These are phyloP conservation scores for Metschnikowia gruessii DNA, from an alignment of 805 yeast genomes.

Conservation along the genomic window DNA sequence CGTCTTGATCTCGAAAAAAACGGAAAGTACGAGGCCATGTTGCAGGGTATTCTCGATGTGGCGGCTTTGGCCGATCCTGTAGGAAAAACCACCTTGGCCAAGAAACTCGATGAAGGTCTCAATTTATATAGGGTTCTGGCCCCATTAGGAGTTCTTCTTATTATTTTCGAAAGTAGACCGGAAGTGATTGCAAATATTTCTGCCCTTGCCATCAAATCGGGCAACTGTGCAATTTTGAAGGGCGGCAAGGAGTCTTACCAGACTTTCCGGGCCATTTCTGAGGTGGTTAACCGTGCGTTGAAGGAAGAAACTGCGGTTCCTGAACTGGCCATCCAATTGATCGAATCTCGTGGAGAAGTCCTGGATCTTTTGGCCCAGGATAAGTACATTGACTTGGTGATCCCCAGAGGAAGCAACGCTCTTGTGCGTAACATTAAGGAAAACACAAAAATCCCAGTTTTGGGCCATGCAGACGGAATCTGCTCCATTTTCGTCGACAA, in stretches of 20 bases:
- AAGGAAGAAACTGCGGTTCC: slow-evolving; percentile 68
- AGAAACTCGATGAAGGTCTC: slow-evolving; percentile 85
- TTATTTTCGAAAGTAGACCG: slow-evolving; percentile 95
- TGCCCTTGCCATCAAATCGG: slow-evolving; percentile 92
- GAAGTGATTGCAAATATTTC: slow-evolving; percentile 98
- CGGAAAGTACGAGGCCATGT: slow-evolving; percentile 90
- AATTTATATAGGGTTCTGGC: slow-evolving; percentile 80
- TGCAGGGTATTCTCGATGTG: slow-evolving; percentile 91
- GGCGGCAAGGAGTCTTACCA: slow-evolving; percentile 94
- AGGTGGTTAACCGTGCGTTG: slow-evolving; percentile 61
- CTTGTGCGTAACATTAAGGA: slow-evolving; percentile 83
- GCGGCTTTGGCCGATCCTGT: slow-evolving; percentile 88
- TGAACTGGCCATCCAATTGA: slow-evolving; percentile 74
- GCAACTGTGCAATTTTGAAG: slow-evolving; percentile 93
- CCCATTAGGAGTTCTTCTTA: slow-evolving; percentile 90
- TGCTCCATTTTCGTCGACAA: slow-evolving; percentile 84
- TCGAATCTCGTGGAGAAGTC: slow-evolving; percentile 87
- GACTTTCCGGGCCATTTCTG: slow-evolving; percentile 81
- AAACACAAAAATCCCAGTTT: slow-evolving; percentile 89
- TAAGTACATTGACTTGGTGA: slow-evolving; percentile 86
- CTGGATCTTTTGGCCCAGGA: slow-evolving; percentile 82
- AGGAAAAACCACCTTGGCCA: slow-evolving; percentile 81
- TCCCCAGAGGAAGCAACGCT: slow-evolving; percentile 97
- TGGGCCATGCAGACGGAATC: slow-evolving; percentile 98
- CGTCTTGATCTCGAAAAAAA: slow-evolving; percentile 78